These are phyloP conservation scores for Maudiozyma humilis DNA, from an alignment of 1,139 yeast genomes.

Conservation along the genomic window DNA sequence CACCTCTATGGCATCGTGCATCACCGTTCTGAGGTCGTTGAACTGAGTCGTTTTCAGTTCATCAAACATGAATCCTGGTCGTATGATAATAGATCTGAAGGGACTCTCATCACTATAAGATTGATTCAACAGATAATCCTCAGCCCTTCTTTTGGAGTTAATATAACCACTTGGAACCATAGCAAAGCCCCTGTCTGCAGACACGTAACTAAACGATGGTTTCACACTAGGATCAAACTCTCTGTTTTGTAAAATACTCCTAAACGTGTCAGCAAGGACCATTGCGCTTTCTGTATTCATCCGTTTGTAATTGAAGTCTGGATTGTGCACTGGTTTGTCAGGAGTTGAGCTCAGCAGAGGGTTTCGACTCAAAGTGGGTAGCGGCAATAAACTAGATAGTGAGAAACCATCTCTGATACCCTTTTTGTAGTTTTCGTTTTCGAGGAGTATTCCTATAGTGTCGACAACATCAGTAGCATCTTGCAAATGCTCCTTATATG, in stretches of 20 bases:
- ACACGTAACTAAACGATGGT: constrained; percentile 62
- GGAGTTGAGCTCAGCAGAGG: constrained; percentile 4
- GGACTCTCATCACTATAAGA: constrained; percentile 19
- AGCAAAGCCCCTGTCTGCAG: constrained; percentile 70
- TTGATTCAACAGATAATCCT: constrained; percentile 39
- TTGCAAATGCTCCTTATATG: constrained; percentile 42
- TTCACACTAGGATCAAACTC: constrained; percentile 6
- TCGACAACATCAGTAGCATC: constrained; percentile 69
- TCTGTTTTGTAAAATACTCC: constrained; percentile 13
- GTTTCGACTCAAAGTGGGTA: neutral
- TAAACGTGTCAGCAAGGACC: constrained; percentile 49
- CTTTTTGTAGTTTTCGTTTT: constrained; percentile 57
- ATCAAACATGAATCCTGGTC: constrained; percentile 84
- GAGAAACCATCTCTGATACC: neutral
- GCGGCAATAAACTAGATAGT: neutral
- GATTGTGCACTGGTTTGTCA: constrained; percentile 26
- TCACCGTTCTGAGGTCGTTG: constrained; percentile 29
- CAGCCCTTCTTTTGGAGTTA: constrained; percentile 70
- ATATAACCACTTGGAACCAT: constrained; percentile 64
- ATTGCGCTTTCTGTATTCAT: constrained; percentile 67
- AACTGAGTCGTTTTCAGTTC: constrained; percentile 27
- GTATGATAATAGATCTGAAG: constrained; percentile 52
- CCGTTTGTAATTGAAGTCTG: constrained; percentile 43
- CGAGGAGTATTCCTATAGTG: constrained; percentile 67
- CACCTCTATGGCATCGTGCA: constrained; percentile 32